phyloP scores from a whole-genome alignment of 2,329 filamentous ascomycete species.

The Thielaviopsis euricoi region DNA sequence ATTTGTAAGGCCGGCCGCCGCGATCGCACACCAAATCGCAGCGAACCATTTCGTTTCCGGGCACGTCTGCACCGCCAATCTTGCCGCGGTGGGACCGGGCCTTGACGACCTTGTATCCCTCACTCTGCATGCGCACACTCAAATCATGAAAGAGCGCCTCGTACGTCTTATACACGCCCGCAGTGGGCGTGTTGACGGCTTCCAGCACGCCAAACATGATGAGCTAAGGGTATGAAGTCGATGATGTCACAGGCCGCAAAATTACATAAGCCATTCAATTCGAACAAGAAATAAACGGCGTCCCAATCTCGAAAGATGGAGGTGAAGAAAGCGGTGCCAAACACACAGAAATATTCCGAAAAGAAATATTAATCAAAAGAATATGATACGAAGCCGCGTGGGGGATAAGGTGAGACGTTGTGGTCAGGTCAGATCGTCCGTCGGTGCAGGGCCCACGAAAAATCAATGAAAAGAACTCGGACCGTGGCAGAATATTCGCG shows the following conservation, averaged over 20 bases:
- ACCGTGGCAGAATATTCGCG: neutral
- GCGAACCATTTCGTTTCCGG: constrained; percentile 27
- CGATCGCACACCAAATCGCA: constrained; percentile 30
- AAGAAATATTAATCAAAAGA: neutral
- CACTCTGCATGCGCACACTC: constrained; percentile 25
- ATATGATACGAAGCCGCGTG: neutral
- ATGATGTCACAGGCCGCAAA: neutral
- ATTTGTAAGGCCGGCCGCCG: constrained; percentile 27
- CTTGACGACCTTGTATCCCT: constrained; percentile 31
- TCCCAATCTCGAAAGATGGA: neutral
- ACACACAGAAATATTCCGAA: neutral
- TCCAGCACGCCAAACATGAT: constrained; percentile 29
- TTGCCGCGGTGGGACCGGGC: constrained; percentile 26
- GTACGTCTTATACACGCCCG: constrained; percentile 23
- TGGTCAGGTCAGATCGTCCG: neutral
- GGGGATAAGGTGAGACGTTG: neutral
- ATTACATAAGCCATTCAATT: too few relatives aligned
- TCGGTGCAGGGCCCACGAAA: neutral
- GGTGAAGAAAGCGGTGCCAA: neutral
- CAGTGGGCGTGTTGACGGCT: constrained; percentile 22
- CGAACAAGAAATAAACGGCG: too few relatives aligned
- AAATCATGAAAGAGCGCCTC: constrained; percentile 26
- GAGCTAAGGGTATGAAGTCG: constrained; percentile 8
- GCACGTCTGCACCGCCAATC: constrained; percentile 24
- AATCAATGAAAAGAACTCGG: neutral